phyloP scores from a whole-genome alignment of 192 early-diverging fungal genomes.

The Spizellomyces sp. region DNA sequence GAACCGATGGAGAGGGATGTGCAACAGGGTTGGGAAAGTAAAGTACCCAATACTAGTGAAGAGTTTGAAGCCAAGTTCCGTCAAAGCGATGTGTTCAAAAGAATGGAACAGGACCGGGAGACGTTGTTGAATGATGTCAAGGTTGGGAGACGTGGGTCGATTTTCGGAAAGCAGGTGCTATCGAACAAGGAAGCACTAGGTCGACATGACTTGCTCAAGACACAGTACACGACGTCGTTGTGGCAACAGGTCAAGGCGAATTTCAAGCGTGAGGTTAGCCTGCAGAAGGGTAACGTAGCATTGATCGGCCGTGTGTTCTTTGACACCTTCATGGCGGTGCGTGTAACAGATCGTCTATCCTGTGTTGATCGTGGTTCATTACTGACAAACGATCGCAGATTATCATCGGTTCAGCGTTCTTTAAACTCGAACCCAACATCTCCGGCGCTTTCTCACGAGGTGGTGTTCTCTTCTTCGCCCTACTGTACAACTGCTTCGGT shows the following conservation, averaged over 20 bases:
- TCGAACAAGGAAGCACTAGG: slow-evolving; percentile 55
- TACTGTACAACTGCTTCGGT: slow-evolving; percentile 70
- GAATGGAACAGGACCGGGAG: slow-evolving; percentile 42
- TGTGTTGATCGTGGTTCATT: slow-evolving; percentile 38
- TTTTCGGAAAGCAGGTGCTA: slow-evolving; percentile 52
- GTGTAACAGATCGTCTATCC: too few species aligned
- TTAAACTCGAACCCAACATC: slow-evolving; percentile 54
- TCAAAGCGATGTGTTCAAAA: slow-evolving; percentile 43
- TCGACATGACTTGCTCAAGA: slow-evolving; percentile 49
- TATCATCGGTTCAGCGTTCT: slow-evolving; percentile 69
- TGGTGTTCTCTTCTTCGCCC: slow-evolving; percentile 68
- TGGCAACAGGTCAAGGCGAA: slow-evolving; percentile 59
- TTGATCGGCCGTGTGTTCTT: slow-evolving; percentile 42
- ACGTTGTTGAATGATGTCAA: slow-evolving; percentile 46
- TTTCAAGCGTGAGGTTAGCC: slow-evolving; percentile 8
- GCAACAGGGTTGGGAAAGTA: slow-evolving; percentile 55
- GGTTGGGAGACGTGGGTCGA: slow-evolving; percentile 37
- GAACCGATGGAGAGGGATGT: slow-evolving; percentile 58
- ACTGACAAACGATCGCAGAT: background rate
- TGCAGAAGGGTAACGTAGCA: slow-evolving; percentile 23
- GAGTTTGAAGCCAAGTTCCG: slow-evolving; percentile 66
- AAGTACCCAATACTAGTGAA: slow-evolving; percentile 55
- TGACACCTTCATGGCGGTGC: slow-evolving; percentile 57
- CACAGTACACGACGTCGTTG: slow-evolving; percentile 69
- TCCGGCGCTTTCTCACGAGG: slow-evolving; percentile 78